Percentiles rank a stretch among this genome's conserved stretches.
These are phyloP conservation scores for Domatiomyces catenatus DNA, from an alignment of 2,329 filamentous ascomycete genomes.

Conservation along the genomic window DNA sequence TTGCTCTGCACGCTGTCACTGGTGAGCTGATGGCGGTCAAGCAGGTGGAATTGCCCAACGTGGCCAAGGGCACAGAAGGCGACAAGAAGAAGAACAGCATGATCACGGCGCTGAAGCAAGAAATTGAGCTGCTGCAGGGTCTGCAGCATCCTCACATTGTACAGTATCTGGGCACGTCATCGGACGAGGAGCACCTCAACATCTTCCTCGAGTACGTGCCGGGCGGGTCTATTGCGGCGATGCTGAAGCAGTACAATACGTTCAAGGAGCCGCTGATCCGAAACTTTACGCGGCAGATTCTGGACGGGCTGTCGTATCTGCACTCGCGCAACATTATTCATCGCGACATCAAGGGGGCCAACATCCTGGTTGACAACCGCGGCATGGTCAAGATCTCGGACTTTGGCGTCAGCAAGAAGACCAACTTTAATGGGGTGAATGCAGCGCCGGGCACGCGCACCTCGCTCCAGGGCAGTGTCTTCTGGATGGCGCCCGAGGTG, in stretches of 20 bases:
- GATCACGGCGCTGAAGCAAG: conserved; percentile 92
- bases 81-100: conserved; percentile 93
- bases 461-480: conserved; percentile 90
- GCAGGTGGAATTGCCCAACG: conserved; percentile 83
- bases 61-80: conserved; percentile 58
- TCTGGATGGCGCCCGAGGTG: conserved; percentile 99
- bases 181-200: conserved; percentile 80
- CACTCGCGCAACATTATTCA: conserved; percentile 95
- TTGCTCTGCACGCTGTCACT: conserved; percentile 87
- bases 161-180: conserved; percentile 90
- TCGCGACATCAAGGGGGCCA: conserved; percentile 96
- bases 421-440: conserved; percentile 17
- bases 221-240: conserved; percentile 90
- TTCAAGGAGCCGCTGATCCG: conserved; percentile 84
- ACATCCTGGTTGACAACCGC: conserved; percentile 97
- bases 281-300: conserved; percentile 92
- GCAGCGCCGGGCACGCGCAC: conserved; percentile 68
- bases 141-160: conserved; percentile 95
- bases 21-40: conserved; percentile 97
- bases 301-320: conserved; percentile 81
- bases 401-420: conserved; percentile 82
- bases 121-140: conserved; percentile 85
- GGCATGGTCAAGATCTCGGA: conserved; percentile 98
- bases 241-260: conserved; percentile 96
- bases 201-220: conserved; percentile 99